Conservation (phyloP, 345 rosid species). For the Eutrema yunnanense region DNA sequence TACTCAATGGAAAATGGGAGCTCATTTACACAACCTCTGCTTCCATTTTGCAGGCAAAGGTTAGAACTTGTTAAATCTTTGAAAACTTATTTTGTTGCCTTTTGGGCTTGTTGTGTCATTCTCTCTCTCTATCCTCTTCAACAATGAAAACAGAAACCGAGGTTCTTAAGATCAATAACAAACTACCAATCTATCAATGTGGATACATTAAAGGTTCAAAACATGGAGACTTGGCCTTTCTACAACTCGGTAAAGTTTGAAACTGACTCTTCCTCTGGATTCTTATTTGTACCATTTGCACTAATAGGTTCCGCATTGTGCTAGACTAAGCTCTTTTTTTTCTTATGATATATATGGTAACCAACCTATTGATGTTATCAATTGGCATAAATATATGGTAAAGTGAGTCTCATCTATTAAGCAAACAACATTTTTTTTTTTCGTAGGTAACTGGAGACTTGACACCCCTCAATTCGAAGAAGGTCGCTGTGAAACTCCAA, state of each 20-base stretch:
- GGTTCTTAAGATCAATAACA: slow-evolving; percentile 59
- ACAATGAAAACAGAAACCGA: slow-evolving; percentile 60
- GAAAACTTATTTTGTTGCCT: background rate
- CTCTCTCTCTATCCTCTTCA: background rate
- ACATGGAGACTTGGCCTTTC: slow-evolving; percentile 90
- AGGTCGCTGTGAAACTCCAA: slow-evolving; percentile 83
- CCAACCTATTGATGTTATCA: background rate
- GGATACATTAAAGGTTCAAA: slow-evolving; percentile 76
- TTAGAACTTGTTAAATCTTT: slow-evolving; percentile 11
- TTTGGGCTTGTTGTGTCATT: background rate
- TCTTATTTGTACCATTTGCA: background rate
- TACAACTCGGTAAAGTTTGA: slow-evolving; percentile 58
- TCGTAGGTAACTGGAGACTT: slow-evolving; percentile 80
- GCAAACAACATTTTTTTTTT: slow-evolving; percentile 5
- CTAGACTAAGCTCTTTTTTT: background rate
- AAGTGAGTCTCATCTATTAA: background rate
- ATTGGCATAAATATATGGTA: background rate
- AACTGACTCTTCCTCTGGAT: background rate
- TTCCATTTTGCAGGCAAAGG: slow-evolving; percentile 80
- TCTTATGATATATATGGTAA: background rate
- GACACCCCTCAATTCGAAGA: slow-evolving; percentile 62
- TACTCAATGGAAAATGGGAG: slow-evolving; percentile 89
- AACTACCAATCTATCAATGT: slow-evolving; percentile 87
- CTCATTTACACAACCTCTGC: slow-evolving; percentile 83
- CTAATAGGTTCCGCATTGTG: background rate